Conservation (phyloP, 768 basidiomycete species). For the Chalciporus pseudorubinellus region DNA sequence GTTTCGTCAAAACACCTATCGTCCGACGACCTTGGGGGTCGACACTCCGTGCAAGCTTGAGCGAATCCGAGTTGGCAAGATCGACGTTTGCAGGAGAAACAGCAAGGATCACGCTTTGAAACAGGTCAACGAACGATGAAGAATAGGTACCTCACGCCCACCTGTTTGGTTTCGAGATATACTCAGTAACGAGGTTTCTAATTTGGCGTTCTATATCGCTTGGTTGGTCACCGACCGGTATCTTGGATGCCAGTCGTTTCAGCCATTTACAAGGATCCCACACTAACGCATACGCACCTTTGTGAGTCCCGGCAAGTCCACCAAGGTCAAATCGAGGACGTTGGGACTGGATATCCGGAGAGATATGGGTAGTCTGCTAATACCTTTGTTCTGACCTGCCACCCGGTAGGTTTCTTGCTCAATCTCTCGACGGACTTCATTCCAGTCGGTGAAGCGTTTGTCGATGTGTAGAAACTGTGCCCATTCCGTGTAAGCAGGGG, state of each 20-base stretch:
- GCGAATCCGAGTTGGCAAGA: constrained; percentile 95
- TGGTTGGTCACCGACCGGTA: constrained; percentile 95
- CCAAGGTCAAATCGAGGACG: constrained; percentile 92
- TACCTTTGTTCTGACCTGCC: constrained; percentile 98
- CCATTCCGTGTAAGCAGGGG: constrained; percentile 71
- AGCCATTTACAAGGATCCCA: neutral
- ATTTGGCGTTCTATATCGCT: constrained; percentile 98
- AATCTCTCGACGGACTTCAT: constrained; percentile 92
- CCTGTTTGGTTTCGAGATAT: constrained; percentile 97
- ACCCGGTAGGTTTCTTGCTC: constrained; percentile 97
- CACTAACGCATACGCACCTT: constrained; percentile 58
- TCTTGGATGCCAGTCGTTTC: constrained; percentile 42
- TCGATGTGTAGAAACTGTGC: constrained; percentile 97
- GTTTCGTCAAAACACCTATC: constrained; percentile 94
- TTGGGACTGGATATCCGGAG: constrained; percentile 94
- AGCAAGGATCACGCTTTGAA: constrained; percentile 83
- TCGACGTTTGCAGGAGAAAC: constrained; percentile 98
- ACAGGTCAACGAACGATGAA: constrained; percentile 5
- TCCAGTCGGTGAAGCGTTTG: constrained; percentile 94
- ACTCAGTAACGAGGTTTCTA: constrained; percentile 89
- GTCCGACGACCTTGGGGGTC: constrained; percentile 96
- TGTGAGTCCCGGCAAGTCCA: constrained; percentile 94
- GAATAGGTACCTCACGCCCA: constrained; percentile 32
- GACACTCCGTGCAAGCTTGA: constrained; percentile 93
- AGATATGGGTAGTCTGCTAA: constrained; percentile 94